Base-by-base conservation (phyloP, 495 filamentous ascomycete species). In the Pseudotulostoma volvatum region DNA sequence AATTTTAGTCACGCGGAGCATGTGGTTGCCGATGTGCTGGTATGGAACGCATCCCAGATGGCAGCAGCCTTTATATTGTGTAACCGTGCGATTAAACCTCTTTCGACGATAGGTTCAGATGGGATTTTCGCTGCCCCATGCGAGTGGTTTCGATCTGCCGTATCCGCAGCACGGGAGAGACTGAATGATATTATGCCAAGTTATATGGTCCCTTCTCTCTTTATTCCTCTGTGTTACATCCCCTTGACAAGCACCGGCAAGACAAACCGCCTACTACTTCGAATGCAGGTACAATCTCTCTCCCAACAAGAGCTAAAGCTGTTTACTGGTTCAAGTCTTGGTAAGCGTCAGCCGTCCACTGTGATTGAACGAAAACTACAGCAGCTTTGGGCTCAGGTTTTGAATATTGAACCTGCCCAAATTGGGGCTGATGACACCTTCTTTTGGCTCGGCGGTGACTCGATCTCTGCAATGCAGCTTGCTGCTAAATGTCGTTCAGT, bases 401-500 rank as follows among this genome's bases (percentile, higher is more conserved):
- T 55, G 1, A 39, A 36, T 1, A 33, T 44, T 2, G 34, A 49
- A 1, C 25, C 42, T 8, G 61, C 28, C 3, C 20, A 37, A 3
- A 48, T 59, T 36, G 34, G 45, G 1, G 18, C 45, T 9, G 21
- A 56, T 11, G 44, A 47, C 31, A 45, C 36, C 30, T n/a, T n/a
- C n/a, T n/a, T n/a, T n/a, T n/a, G n/a, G n/a, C n/a, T n/a, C n/a
- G n/a, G n/a, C n/a, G n/a, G 70, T 14, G 71, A 74, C 45, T 74
- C 70, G 13, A 67, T 76, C 38, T 54, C 52, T 7, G 69, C 72
- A 4, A 74, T 74, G 63, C 65, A 63, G 49, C 41, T 74, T n/a
- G n/a, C n/a, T n/a, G n/a, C n/a, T n/a, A n/a, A n/a, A n/a, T n/a
- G n/a, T n/a, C n/a, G n/a, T n/a, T n/a, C n/a, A n/a, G n/a, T n/a